phyloP scores from a whole-genome alignment of 257 asterid genomes.

The Leptodermis oblonga region DNA sequence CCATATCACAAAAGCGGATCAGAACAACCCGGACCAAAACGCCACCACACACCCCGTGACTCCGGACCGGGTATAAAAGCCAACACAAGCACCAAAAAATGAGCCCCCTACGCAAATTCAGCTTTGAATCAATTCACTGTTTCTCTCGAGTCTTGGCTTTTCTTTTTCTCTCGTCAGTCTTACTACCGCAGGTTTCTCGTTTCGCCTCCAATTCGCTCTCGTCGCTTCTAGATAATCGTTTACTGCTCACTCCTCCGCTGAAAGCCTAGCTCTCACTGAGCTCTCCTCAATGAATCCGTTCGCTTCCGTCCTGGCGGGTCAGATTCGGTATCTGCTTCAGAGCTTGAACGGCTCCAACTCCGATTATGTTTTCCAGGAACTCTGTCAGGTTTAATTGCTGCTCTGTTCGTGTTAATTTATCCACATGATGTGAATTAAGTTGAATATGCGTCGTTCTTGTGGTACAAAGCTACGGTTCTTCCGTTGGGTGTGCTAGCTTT shows the following conservation, averaged over 20 bases:
- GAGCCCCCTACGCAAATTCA: neutral
- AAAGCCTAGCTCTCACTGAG: slow-evolving; percentile 16
- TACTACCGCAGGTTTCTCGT: slow-evolving; percentile 3
- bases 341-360: slow-evolving; percentile 73
- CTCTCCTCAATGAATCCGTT: slow-evolving; percentile 58
- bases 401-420: neutral
- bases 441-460: neutral
- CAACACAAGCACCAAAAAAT: neutral
- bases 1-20: neutral
- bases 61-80: neutral
- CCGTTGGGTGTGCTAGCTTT: neutral
- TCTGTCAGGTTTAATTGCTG: slow-evolving; percentile 49
- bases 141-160: neutral
- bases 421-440: neutral
- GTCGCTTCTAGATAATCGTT: neutral
- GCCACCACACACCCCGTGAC: neutral
- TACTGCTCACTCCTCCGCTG: neutral
- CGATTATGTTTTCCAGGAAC: slow-evolving; percentile 63
- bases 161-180: no score
- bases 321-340: slow-evolving; percentile 70
- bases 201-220: neutral
- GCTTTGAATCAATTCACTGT: no score
- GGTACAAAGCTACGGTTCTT: neutral
- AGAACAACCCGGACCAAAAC: neutral
- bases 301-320: slow-evolving; percentile 47